Base-by-base conservation (phyloP, 495 filamentous ascomycete species). In the Astrocystis sublimbata region DNA sequence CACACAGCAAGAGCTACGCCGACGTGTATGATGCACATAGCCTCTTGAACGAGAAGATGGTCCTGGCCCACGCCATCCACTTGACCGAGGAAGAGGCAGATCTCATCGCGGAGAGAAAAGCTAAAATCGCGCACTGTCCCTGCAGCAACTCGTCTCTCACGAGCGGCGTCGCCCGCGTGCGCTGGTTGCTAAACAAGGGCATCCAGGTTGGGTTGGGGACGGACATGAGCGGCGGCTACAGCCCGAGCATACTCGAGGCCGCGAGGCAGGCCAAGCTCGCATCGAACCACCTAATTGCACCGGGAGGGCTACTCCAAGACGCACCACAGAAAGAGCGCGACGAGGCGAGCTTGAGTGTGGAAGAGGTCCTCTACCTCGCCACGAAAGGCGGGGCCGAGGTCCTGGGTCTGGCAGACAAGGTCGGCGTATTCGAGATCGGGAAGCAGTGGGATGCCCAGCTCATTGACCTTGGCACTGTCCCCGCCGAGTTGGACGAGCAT, bases 361-460 rank as follows among this genome's bases (percentile, higher is more conserved):
- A 91, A 59, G 93, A 98, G 72, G 90, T 83, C n/a, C 68, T 98
- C 51, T 97, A 90, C 67, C 79, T 98, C 0, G 92, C 89, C 0
- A 96, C 93, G 17, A 74, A 79, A 19, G 92, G 92, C 9, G 93
- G 92, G 0, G 92, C 93, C 0, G 75, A 84, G 51, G 90, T 92
- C 50, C 79, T 96, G 0, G 89, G 90, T 30, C 74, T 96, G 53
- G 81, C 78, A 23, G 79, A 78, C 6, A 84, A 78, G 63, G 81
- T 96, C 21, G 92, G 92, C 4, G 83, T 75, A 7, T 96, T 96
- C 75, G 90, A 88, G 63, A 83, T 87, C 1, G 92, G 92, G n/a
- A 93, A 86, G 90, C 83, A 90, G 65, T 97, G 88, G 86, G 92
- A 97, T 83, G 91, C 89, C 65, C 88, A 94, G 76, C 76, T 94